Conservation (phyloP, 2,329 filamentous ascomycete species). For the Amauroascus niger region DNA sequence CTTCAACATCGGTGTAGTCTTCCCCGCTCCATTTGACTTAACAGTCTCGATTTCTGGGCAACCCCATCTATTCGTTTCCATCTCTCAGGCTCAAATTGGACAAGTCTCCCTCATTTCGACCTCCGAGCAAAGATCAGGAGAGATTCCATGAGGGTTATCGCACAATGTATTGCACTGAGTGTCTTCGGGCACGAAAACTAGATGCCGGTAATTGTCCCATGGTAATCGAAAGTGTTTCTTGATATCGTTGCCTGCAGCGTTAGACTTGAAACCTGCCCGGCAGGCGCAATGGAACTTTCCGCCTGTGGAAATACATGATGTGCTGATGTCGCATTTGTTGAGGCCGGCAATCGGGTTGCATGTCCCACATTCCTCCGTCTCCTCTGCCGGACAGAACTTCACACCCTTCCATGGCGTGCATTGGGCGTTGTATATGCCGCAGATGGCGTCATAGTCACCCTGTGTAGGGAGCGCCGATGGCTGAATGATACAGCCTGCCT, state of each 20-base stretch:
- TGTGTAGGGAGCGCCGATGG: conserved; percentile 1
- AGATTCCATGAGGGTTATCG: conserved; percentile 9
- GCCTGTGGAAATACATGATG: conserved; percentile 6
- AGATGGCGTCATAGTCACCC: conserved; percentile 6
- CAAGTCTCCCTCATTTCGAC: conserved; percentile 9
- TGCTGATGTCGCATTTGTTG: conserved; percentile 11
- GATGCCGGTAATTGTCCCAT: conserved; percentile 9
- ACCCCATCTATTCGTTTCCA: no score
- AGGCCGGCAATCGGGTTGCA: conserved; percentile 9
- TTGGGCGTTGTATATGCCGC: conserved; percentile 2
- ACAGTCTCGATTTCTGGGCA: no score
- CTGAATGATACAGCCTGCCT: conserved; percentile 4
- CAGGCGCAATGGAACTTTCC: conserved; percentile 11
- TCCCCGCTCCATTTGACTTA: no score
- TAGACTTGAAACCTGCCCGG: conserved; percentile 5
- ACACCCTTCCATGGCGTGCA: conserved; percentile 5
- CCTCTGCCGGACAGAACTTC: not conserved
- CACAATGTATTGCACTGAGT: conserved; percentile 6
- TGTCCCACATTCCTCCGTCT: conserved; percentile 1
- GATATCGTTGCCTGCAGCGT: conserved; percentile 4
- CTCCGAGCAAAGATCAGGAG: conserved; percentile 3
- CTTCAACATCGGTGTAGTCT: no score
- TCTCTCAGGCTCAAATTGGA: conserved; percentile 3
- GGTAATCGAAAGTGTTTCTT: conserved; percentile 6
- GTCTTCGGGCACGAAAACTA: conserved; percentile 9